Conservation (phyloP, 2,329 filamentous ascomycete genomes). For the Nemania sp. region DNA sequence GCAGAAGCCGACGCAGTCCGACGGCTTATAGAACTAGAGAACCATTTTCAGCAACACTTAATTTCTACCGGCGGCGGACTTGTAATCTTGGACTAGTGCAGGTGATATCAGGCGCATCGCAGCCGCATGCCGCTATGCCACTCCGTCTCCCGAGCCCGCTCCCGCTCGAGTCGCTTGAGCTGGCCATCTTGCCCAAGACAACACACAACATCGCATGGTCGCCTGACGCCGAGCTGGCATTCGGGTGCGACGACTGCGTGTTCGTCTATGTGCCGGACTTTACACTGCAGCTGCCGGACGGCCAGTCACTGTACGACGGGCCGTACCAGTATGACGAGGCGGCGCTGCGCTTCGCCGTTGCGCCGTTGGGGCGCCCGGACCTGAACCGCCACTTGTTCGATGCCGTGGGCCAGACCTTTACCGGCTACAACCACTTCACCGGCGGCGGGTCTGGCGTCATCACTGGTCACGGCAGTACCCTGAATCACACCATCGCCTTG, state of each 20-base stretch:
- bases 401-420: conserved; percentile 31
- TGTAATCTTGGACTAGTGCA: background rate
- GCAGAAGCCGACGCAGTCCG: conserved; percentile 6
- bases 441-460: conserved; percentile 53
- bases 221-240: conserved; percentile 59
- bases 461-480: conserved; percentile 52
- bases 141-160: conserved; percentile 38
- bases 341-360: conserved; percentile 37
- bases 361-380: conserved; percentile 33
- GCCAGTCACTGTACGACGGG: conserved; percentile 22
- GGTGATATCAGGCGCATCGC: background rate
- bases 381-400: conserved; percentile 39
- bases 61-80: too few species aligned
- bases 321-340: conserved; percentile 39
- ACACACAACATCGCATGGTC: conserved; percentile 55
- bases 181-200: conserved; percentile 49
- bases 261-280: conserved; percentile 56
- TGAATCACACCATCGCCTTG: conserved; percentile 58
- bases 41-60: background rate
- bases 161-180: conserved; percentile 51
- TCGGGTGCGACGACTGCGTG: conserved; percentile 59
- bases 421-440: conserved; percentile 38
- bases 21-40: background rate
- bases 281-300: conserved; percentile 19
- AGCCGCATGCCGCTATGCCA: background rate